phyloP scores from a whole-genome alignment of 1,284 basidiomycete genomes.

The Apiotrichum brassicae region DNA sequence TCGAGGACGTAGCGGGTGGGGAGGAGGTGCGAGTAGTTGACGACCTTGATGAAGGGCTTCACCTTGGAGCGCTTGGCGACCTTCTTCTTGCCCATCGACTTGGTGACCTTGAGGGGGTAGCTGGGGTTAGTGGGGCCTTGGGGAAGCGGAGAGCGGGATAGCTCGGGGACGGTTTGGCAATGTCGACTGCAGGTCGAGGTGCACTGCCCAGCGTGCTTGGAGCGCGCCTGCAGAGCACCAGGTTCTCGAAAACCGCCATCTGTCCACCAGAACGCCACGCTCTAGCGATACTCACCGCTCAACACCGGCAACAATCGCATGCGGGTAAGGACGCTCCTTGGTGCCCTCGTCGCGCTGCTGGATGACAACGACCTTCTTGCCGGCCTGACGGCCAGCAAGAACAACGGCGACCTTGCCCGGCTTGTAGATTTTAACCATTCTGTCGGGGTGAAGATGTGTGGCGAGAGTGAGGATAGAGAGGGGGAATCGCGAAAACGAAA shows the following conservation, averaged over 20 bases:
- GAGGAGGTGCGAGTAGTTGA: conserved; percentile 97
- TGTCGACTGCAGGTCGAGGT: too few relatives aligned
- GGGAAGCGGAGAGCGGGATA: too few relatives aligned
- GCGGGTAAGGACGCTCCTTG: conserved; percentile 79
- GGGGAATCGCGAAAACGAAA: not conserved
- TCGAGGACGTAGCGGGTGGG: conserved; percentile 95
- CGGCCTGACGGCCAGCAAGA: conserved; percentile 93
- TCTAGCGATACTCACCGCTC: conserved; percentile 53
- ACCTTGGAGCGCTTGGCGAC: conserved; percentile 83
- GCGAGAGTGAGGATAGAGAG: not conserved
- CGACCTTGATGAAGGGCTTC: conserved; percentile 97
- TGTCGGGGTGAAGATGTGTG: not conserved
- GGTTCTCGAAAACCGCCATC: too few relatives aligned
- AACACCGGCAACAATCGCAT: conserved; percentile 91
- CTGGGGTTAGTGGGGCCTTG: conserved; percentile 36
- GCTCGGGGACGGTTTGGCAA: too few relatives aligned
- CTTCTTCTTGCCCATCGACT: conserved; percentile 93
- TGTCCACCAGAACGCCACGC: too few relatives aligned
- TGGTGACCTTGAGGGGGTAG: conserved; percentile 92
- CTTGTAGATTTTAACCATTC: conserved; percentile 12
- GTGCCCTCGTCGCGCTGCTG: conserved; percentile 93
- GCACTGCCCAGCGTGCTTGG: too few relatives aligned
- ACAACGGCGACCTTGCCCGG: conserved; percentile 93
- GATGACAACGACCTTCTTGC: conserved; percentile 93
- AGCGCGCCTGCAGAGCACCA: too few relatives aligned